Conservation (phyloP, 2,329 filamentous ascomycete species). For the Diaporthe citri region DNA sequence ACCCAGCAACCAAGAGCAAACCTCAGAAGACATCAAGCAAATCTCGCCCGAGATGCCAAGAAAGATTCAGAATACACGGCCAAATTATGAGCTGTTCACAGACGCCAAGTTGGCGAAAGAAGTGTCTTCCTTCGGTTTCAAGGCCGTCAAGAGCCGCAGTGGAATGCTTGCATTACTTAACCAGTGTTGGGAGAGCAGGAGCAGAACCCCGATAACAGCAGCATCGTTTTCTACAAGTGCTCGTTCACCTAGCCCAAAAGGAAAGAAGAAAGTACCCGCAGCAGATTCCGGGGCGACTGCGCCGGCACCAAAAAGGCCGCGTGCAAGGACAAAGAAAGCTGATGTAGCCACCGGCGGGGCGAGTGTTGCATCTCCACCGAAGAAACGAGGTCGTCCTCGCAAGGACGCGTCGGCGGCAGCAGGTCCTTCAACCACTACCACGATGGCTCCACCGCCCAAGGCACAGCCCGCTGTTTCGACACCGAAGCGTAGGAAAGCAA, state of each 20-base stretch:
- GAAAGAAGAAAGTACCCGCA: constrained; percentile 38
- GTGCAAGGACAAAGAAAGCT: constrained; percentile 52
- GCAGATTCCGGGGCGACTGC: not conserved
- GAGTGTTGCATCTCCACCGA: constrained; percentile 48
- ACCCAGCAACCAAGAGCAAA: constrained; percentile 50
- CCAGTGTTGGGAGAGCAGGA: constrained; percentile 77
- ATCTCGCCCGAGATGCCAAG: constrained; percentile 20
- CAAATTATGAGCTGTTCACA: constrained; percentile 72
- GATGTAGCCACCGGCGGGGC: constrained; percentile 42
- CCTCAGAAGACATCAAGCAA: constrained; percentile 42
- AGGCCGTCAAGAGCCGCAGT: constrained; percentile 74
- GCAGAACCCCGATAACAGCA: constrained; percentile 43
- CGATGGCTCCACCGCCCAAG: constrained; percentile 41
- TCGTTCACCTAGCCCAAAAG: constrained; percentile 32
- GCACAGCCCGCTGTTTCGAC: constrained; percentile 44
- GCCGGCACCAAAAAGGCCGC: constrained; percentile 42
- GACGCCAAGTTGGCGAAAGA: constrained; percentile 73
- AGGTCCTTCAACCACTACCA: not conserved
- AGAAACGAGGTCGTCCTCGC: constrained; percentile 56
- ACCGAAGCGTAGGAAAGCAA: constrained; percentile 45
- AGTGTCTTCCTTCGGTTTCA: constrained; percentile 77
- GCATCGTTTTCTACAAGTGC: constrained; percentile 42
- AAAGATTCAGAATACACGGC: constrained; percentile 50
- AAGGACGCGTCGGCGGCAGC: constrained; percentile 48
- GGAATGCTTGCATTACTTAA: constrained; percentile 79